Conservation (phyloP, 2,329 filamentous ascomycete species). For the Xylaria hypoxylon region DNA sequence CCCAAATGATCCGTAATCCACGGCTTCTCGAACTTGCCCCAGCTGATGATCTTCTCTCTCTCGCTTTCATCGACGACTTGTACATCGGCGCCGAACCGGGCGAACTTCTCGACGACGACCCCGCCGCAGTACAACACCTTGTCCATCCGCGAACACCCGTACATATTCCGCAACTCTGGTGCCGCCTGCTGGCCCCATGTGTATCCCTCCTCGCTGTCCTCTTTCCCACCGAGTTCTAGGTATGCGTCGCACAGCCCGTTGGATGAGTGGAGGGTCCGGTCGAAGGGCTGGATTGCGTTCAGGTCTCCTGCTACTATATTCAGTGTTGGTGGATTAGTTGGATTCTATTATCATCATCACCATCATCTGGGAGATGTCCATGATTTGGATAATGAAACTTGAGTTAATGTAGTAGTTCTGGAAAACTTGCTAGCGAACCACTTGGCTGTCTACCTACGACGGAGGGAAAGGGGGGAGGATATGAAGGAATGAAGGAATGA, state of each 20-base stretch:
- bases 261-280: slow-evolving; percentile 58
- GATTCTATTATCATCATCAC: not conserved
- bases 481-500: no score
- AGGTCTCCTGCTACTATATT: slow-evolving; percentile 62
- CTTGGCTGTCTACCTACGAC: no score
- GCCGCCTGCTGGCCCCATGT: slow-evolving; percentile 68
- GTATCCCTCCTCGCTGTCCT: slow-evolving; percentile 60
- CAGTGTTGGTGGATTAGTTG: not conserved
- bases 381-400: no score
- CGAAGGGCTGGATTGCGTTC: slow-evolving; percentile 66
- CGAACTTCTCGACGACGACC: slow-evolving; percentile 51
- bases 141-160: slow-evolving; percentile 64
- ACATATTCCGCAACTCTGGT: slow-evolving; percentile 53
- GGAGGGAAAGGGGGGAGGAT: no score
- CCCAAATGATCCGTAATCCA: slow-evolving; percentile 65
- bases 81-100: slow-evolving; percentile 60
- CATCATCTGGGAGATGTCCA: no score
- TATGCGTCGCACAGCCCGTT: slow-evolving; percentile 64
- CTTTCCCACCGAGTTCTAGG: slow-evolving; percentile 60
- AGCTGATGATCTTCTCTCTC: slow-evolving; percentile 38
- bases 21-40: slow-evolving; percentile 52
- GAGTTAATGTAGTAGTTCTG: no score
- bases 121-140: slow-evolving; percentile 59
- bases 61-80: slow-evolving; percentile 52
- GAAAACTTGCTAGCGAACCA: no score